These are phyloP conservation scores for Phytopythium montanum DNA, from an alignment of 352 stramenopile species.

Conservation along the genomic window DNA sequence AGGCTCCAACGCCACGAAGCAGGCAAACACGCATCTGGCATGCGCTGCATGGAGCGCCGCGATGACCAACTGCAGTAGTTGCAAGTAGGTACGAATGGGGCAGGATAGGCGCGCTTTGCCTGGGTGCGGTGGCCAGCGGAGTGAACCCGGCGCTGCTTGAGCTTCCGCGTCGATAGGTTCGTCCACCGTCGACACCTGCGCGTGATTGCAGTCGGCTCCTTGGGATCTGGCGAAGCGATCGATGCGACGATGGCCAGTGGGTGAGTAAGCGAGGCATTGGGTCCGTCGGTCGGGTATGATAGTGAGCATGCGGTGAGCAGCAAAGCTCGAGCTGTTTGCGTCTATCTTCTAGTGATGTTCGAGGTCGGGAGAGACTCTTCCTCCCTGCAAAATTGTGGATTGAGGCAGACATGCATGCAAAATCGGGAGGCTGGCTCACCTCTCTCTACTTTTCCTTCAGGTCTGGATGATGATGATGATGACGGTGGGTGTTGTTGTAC, in stretches of 20 bases:
- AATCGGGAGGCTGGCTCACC: neutral
- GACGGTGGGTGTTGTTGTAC: too few relatives aligned
- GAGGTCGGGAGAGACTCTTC: neutral
- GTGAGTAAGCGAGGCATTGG: neutral
- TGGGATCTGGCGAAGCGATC: neutral
- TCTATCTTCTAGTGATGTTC: neutral
- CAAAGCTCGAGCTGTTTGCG: neutral
- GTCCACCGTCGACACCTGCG: neutral
- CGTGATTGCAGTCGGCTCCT: neutral
- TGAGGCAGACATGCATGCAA: neutral
- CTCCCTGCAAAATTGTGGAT: slow-evolving; percentile 1
- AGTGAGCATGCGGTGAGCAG: too few relatives aligned
- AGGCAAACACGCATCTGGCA: neutral
- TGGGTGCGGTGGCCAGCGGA: neutral
- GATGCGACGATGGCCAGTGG: neutral
- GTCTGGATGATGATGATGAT: slow-evolving; percentile 7
- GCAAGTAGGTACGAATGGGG: too few relatives aligned
- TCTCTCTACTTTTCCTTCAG: neutral
- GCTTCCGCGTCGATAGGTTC: neutral
- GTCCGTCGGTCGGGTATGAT: too few relatives aligned
- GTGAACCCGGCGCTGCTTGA: neutral
- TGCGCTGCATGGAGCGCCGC: neutral
- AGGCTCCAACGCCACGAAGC: neutral
- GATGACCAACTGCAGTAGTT: too few relatives aligned
- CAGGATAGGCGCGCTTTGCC: neutral